A percentile compares a stretch with the other conserved stretches of the same genome.
phyloP scores from a whole-genome alignment of 2,329 filamentous ascomycete genomes.

The Ophiostoma perfectum region DNA sequence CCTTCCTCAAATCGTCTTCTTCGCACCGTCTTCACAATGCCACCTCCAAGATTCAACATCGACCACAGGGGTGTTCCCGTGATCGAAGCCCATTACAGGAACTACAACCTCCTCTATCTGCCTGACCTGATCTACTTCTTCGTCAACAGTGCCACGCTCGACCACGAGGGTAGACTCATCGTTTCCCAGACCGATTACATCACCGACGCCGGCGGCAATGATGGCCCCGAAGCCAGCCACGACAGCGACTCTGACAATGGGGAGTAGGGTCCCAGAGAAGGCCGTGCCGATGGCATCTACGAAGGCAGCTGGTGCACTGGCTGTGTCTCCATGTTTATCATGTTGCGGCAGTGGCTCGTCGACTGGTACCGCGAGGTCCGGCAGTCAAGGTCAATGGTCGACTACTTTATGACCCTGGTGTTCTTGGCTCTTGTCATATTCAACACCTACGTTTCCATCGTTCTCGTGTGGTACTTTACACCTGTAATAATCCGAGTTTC shows the following conservation, averaged over 20 bases:
- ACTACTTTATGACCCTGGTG: background rate
- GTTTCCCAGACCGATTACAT: background rate
- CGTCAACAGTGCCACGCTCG: background rate
- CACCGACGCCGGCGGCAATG: background rate
- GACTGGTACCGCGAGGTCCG: background rate
- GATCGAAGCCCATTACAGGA: background rate
- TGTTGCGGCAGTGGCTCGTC: background rate
- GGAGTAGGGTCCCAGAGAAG: background rate
- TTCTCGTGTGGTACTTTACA: background rate
- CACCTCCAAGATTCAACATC: background rate
- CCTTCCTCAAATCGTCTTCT: no score
- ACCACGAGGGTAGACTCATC: background rate
- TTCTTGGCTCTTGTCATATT: background rate
- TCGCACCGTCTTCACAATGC: background rate
- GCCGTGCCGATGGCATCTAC: background rate
- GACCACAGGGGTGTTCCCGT: background rate
- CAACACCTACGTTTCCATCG: background rate
- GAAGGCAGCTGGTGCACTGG: slow-evolving; percentile 1
- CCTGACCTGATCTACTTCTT: background rate
- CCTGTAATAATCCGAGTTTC: background rate
- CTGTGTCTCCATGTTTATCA: background rate
- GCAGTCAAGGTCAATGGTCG: background rate
- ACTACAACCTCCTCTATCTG: background rate
- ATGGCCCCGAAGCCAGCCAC: background rate
- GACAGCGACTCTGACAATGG: background rate